Evolutionary conservation across 441 rosid species (phyloP), one percentile per base, ranked within the genome.

Genomic region (Raphanus hybrid): DNA sequence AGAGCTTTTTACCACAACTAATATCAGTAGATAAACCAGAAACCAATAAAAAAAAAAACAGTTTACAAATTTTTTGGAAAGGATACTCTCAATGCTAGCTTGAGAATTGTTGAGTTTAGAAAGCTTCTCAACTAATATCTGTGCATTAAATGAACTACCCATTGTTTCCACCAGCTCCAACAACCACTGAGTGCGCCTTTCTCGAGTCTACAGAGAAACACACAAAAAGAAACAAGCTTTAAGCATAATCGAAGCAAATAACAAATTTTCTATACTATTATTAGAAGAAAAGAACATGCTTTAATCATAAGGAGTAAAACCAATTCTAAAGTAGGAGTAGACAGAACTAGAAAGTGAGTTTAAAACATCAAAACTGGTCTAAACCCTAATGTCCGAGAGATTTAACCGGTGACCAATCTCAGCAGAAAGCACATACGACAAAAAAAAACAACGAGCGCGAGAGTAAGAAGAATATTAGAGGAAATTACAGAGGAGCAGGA

Each of bases 31-130:
- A 18, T 10, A 58, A 10, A 37, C 7, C 18, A 34, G 54, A 64
- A 72, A 74, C 15, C 32, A 2, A 65, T 57, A 60, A 54, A 15
- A 1, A 15, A n/a, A 16, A 2, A 64, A 50, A 57, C 63, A 16
- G 50, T 50, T 80, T 50, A 69, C 3, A 16, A 39, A 43, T 29
- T 29, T 50, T 52, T 6, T n/a, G 0, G 8, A 55, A 82, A 92
- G 97, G 99, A 96, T 96, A 96, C 99, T 96, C 85, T 96, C 99
- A 69, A 96, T 96, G 94, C 99, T 93, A 34, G 98, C 89, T 84
- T 96, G 99, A 12, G 99, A 78, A 70, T 62, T 87, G 85, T 93
- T 92, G 85, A 96, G 99, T 88, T 93, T 96, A 70, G 89, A 85
- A 58, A 96, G 93, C 87, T 96, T 96, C 54, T 96, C 99, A 73